Evolutionary conservation across 768 basidiomycete species (phyloP), one percentile per base, ranked within the genome.

Genomic region (Tylopilus sp.): DNA sequence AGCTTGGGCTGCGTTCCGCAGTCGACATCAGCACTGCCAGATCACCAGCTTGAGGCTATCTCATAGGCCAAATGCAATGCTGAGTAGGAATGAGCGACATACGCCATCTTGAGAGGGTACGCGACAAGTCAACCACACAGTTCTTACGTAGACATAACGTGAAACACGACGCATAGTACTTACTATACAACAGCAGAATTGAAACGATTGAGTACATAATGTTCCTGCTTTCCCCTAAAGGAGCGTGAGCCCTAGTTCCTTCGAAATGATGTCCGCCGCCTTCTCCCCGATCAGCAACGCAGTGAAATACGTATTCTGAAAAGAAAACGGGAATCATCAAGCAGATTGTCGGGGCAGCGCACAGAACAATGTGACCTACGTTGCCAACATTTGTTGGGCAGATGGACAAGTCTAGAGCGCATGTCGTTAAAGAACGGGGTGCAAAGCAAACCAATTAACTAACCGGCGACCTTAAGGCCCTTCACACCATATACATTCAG

Each of bases 401-500:
- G 36, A 38, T 20, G n/a, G 36, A 38, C n/a, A 38, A 38, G 36
- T 38, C 36, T 38, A 20, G 4, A 1, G 18, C n/a, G n/a, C 7
- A n/a, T 18, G 2, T 8, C 35, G n/a, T 36, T 17, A 36, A 8
- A 36, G 17, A 18, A 36, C 6, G 4, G 10, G n/a, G 36, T 8
- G 10, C 20, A 8, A 8, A 18, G 36, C 36, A 10, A 38, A 6
- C n/a, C 12, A n/a, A 35, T 35, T 12, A 7, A 28, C 7, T 10
- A 26, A 80, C 79, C 83, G 41, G 80, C 82, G 10, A 87, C 75
- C 59, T 87, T 85, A 43, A 88, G 69, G 23, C 75, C 73, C 51
- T 71, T 50, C 2, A 82, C 75, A 0, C 82, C 82, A 54, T 86
- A 85, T 7, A 88, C 83, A 50, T 81, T 83, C 42, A 87, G 62